Base-by-base conservation (phyloP, 257 asterid species). In the Coffea canephora region DNA sequence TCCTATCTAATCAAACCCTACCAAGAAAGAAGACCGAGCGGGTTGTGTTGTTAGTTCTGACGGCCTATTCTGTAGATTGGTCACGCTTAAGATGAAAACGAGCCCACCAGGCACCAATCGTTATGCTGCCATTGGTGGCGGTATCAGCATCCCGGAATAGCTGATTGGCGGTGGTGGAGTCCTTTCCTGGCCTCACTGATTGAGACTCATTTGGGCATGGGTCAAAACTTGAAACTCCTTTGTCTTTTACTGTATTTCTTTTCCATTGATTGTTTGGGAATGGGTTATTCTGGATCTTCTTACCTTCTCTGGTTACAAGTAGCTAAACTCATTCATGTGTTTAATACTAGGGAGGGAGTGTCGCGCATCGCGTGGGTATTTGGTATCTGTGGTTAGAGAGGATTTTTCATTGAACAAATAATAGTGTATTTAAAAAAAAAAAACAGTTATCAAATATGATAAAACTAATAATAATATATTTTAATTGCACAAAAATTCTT, bases 51-150 rank as follows among this genome's bases (percentile, higher is more conserved):
- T 68, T 34, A 5, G 18, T 41, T 13, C 18, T 43, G 49, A 36
- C 48, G 59, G 76, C 25, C 36, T 80, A 49, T 46, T 41, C 85
- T 82, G 82, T 82, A 74, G 82, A 68, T 2, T 16, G 69, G 74
- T 82, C 80, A 82, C 85, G 85, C 82, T 59, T 50, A 14, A 55
- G 10, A 59, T 43, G 25, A 70, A 43, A 70, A 55, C 18, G 68
- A 69, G 62, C 82, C 82, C 77, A 70, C 72, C 34, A 31, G 34
- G 34, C 34, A 31, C 34, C 82, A 46, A 10, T 69, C 14, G 13
- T 49, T 61, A 5, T 68, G 57, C 68, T 31, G 62, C 39, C 14
- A 41, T 77, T 46, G 64, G 59, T 36, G 46, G 59, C 19, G 18
- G 27, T 15, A 31, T 75, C 50, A 25, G 79, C 80, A 13, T 9